Evolutionary conservation across 2,329 filamentous ascomycete genomes (phyloP), one percentile per base, ranked within the genome.

Genomic region (Fusarium torulosum): DNA sequence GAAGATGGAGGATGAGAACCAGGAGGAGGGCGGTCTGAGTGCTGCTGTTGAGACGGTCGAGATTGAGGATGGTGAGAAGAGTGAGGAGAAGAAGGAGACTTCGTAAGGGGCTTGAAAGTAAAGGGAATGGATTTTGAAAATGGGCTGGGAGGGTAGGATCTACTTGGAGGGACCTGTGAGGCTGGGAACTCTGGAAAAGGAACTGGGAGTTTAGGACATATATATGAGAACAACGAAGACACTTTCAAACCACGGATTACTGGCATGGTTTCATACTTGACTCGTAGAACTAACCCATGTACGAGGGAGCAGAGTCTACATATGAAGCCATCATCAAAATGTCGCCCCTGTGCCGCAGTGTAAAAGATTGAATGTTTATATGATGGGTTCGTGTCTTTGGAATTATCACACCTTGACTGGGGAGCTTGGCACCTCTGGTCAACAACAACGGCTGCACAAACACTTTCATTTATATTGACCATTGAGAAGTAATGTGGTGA

Each of bases 1-100:
- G 45, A 79, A 79, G 46, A 67, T 87, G 13, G 85, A 88, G 74
- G 79, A 77, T 6, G 77, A 80, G 56, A 85, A 86, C 51, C 79
- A 79, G 38, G 78, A 79, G 47, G 78, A 79, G 55, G 79, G 78
- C 19, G 84, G 82, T 0, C 63, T 87, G 49, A 79, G 72, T 17
- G 75, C 67, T 20, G 79, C 77, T 1, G 77, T 81, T 2, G 78
- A 75, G 33, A 77, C 75, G 1, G 76, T 83, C 5, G 77, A 81
- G 61, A 67, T 83, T 29, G 75, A 76, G 31, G 80, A 75, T 0
- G 75, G 73, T 5, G 70, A 59, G 2, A 74, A 75, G 38, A 57
- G 49, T 1, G 71, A 73, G 13, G 71, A 72, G 23, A 68, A 62
- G 59, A 70, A 69, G 45, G 66, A 69, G 19, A 31, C 44, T 15